Percentiles rank a stretch among this genome's conserved stretches.
These are phyloP conservation scores for Aspergillaceae sp. DNA, from an alignment of 2,329 filamentous ascomycete species.

Conservation along the genomic window DNA sequence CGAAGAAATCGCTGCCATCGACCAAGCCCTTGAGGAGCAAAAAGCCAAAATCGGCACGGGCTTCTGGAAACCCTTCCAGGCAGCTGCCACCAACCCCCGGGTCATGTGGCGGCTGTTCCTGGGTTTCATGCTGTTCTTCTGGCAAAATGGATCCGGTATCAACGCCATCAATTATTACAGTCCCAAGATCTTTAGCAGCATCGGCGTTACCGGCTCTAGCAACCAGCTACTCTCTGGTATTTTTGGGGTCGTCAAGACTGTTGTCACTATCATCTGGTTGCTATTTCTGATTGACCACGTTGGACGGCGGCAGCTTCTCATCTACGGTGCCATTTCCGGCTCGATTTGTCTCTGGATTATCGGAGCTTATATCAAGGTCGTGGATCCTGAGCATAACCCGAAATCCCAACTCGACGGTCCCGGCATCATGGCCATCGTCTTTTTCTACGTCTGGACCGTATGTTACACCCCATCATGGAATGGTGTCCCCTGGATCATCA, in stretches of 20 bases:
- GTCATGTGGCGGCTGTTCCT: slow-evolving; percentile 67
- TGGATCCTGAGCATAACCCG: slow-evolving; percentile 21
- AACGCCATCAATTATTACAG: slow-evolving; percentile 75
- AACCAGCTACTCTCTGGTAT: slow-evolving; percentile 62
- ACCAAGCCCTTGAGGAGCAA: slow-evolving; percentile 59
- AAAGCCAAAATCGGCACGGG: slow-evolving; percentile 55
- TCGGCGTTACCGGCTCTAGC: slow-evolving; percentile 50
- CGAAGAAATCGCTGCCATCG: slow-evolving; percentile 63
- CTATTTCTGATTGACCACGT: slow-evolving; percentile 59
- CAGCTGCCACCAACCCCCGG: slow-evolving; percentile 44
- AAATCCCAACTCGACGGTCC: slow-evolving; percentile 14
- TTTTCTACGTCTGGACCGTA: slow-evolving; percentile 67
- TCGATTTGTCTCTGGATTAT: slow-evolving; percentile 33
- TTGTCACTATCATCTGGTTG: slow-evolving; percentile 59
- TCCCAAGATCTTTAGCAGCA: slow-evolving; percentile 57
- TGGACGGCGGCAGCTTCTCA: slow-evolving; percentile 54
- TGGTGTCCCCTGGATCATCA: slow-evolving; percentile 67
- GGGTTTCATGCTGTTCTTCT: slow-evolving; percentile 66
- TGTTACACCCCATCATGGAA: slow-evolving; percentile 68
- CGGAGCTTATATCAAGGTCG: slow-evolving; percentile 26
- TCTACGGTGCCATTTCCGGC: slow-evolving; percentile 54
- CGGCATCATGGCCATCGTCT: slow-evolving; percentile 43
- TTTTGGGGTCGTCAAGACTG: slow-evolving; percentile 66
- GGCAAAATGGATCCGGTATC: slow-evolving; percentile 69
- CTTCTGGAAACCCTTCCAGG: slow-evolving; percentile 64